A percentile compares a stretch with the other conserved stretches of the same genome.
phyloP scores from a whole-genome alignment of 345 rosid species.

The Syzygium jambos region DNA sequence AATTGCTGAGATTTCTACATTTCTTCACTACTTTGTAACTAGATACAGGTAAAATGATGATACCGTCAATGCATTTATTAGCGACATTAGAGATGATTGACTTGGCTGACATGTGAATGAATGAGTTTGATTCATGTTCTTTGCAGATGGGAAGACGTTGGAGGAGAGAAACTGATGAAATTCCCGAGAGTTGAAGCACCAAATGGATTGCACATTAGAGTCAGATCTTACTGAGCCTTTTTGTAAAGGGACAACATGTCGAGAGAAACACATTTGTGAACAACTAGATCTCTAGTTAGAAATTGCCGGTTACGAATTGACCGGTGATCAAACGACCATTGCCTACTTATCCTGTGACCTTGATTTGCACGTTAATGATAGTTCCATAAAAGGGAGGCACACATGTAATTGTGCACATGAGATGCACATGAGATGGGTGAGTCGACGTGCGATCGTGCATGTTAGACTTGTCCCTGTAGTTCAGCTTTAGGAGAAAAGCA shows the following conservation, averaged over 20 bases:
- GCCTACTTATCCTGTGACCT: not conserved
- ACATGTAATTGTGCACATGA: not conserved
- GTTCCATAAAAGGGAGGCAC: not conserved
- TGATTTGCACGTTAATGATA: not conserved
- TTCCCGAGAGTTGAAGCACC: slow-evolving; percentile 63
- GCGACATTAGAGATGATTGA: not conserved
- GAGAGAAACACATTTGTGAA: not conserved
- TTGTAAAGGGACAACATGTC: not conserved
- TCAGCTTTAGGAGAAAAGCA: not conserved
- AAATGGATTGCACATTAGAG: slow-evolving; percentile 28
- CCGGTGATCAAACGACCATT: not conserved
- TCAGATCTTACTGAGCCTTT: not conserved
- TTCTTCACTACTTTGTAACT: slow-evolving; percentile 85
- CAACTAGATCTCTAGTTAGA: not conserved
- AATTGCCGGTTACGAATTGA: not conserved
- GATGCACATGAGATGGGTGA: not conserved
- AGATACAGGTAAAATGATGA: slow-evolving; percentile 41
- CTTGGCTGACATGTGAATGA: not conserved
- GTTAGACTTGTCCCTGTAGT: not conserved
- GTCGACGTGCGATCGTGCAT: not conserved
- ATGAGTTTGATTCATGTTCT: not conserved
- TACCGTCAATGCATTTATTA: not conserved
- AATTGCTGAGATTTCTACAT: slow-evolving; percentile 71
- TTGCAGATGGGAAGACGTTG: slow-evolving; percentile 54
- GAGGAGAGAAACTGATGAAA: slow-evolving; percentile 22